phyloP scores from a whole-genome alignment of 352 stramenopile genomes.

The Paralagenidium karlingii region DNA sequence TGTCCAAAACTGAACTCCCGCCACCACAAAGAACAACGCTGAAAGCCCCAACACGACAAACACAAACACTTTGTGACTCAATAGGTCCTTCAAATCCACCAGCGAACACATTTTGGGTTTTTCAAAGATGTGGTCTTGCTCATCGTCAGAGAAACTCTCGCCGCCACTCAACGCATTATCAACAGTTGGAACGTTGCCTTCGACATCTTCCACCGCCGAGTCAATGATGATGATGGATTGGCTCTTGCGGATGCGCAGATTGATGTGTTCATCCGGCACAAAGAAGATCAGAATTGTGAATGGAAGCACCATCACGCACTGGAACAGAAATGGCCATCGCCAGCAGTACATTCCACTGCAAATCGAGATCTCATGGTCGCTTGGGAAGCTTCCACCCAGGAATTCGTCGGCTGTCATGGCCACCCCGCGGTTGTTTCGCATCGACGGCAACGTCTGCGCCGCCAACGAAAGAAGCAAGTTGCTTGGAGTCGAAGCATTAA shows the following conservation, averaged over 20 bases:
- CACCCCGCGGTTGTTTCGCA: constrained; percentile 2
- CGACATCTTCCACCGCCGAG: constrained; percentile 17
- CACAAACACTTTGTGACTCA: constrained; percentile 56
- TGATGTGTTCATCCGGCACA: constrained; percentile 56
- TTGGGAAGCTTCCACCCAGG: background rate
- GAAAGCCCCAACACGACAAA: constrained; percentile 70
- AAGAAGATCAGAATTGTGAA: constrained; percentile 72
- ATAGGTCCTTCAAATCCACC: constrained; percentile 8
- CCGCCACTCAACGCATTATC: constrained; percentile 12
- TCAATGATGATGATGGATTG: constrained; percentile 56
- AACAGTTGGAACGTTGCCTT: constrained; percentile 13
- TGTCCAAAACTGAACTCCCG: constrained; percentile 74
- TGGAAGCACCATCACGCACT: constrained; percentile 59
- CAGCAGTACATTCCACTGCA: constrained; percentile 77
- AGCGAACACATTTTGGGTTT: constrained; percentile 3
- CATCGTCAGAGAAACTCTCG: constrained; percentile 14
- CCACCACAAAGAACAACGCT: constrained; percentile 73
- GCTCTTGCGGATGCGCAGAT: constrained; percentile 30
- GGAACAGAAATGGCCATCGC: constrained; percentile 75
- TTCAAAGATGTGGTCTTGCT: constrained; percentile 6
- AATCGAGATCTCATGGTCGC: constrained; percentile 5
- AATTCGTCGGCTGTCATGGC: constrained; percentile 1
- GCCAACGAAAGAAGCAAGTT: constrained; percentile 3
- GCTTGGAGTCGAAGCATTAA: background rate
- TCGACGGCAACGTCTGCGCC: too few species aligned